These are phyloP conservation scores for Calonectria pseudoturangicola DNA, from an alignment of 2,329 filamentous ascomycete species.

Conservation along the genomic window DNA sequence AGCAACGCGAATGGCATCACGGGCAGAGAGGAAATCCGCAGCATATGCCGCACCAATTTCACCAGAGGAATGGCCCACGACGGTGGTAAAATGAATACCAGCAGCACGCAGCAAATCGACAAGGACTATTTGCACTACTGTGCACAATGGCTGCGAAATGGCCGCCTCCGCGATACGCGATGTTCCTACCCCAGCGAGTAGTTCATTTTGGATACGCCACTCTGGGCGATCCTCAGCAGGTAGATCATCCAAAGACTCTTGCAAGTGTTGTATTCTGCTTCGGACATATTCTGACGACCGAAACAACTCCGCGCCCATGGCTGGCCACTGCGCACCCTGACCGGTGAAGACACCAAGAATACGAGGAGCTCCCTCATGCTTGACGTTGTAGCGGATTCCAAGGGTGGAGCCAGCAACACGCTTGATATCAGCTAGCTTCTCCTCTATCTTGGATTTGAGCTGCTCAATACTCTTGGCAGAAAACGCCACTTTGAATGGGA, in stretches of 20 bases:
- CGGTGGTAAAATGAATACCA: slow-evolving; percentile 53
- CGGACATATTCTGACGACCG: slow-evolving; percentile 33
- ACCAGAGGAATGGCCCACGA: slow-evolving; percentile 62
- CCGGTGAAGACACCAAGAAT: slow-evolving; percentile 59
- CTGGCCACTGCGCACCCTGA: slow-evolving; percentile 59
- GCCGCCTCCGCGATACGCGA: slow-evolving; percentile 57
- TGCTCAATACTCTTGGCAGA: not conserved
- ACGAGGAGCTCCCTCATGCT: slow-evolving; percentile 24
- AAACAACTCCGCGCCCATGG: slow-evolving; percentile 58
- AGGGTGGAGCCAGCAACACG: slow-evolving; percentile 6
- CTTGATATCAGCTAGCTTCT: not conserved
- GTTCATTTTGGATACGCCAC: slow-evolving; percentile 55
- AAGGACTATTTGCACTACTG: slow-evolving; percentile 70
- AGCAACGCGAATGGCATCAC: slow-evolving; percentile 27
- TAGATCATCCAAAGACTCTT: slow-evolving; percentile 45
- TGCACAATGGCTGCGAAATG: slow-evolving; percentile 71
- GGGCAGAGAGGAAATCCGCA: slow-evolving; percentile 51
- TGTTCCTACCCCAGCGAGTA: slow-evolving; percentile 39
- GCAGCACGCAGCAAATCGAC: slow-evolving; percentile 59
- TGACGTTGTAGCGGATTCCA: slow-evolving; percentile 42
- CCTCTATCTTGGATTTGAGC: not conserved
- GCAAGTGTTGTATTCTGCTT: slow-evolving; percentile 47
- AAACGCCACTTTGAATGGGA: not conserved
- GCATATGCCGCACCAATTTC: slow-evolving; percentile 64
- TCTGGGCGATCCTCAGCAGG: slow-evolving; percentile 43